These are phyloP conservation scores for Lunularia cruciata DNA, from an alignment of 225 moss, liverwort and hornwort species.

Conservation along the genomic window DNA sequence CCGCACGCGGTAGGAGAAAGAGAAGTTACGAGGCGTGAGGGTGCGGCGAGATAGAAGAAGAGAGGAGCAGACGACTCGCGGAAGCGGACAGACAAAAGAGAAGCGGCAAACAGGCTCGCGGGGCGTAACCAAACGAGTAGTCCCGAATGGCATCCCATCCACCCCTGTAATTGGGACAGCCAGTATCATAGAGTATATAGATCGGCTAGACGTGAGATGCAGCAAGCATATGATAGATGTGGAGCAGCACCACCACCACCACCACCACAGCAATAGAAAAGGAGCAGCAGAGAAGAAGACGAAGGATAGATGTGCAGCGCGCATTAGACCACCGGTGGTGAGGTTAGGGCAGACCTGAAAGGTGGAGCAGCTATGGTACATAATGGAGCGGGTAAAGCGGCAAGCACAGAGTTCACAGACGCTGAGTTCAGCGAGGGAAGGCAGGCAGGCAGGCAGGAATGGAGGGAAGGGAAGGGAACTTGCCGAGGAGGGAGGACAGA, in stretches of 20 bases:
- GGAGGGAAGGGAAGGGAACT: neutral
- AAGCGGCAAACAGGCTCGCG: neutral
- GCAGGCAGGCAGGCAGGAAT: neutral
- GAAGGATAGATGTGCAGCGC: conserved; percentile 10
- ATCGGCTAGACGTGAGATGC: neutral
- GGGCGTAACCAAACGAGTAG: conserved; percentile 25
- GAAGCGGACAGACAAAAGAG: neutral
- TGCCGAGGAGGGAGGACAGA: neutral
- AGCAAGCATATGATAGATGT: neutral
- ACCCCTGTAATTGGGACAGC: conserved; percentile 11
- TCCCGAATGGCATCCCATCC: conserved; percentile 21
- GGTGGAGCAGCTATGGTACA: conserved; percentile 19
- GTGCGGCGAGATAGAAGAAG: neutral
- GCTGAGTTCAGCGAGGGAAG: neutral
- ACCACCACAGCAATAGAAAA: conserved; percentile 13
- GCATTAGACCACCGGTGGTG: conserved; percentile 19
- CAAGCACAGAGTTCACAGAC: conserved; percentile 6
- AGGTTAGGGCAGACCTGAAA: conserved; percentile 21
- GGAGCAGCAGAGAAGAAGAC: neutral
- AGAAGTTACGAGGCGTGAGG: conserved; percentile 7
- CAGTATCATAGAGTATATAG: conserved; percentile 20
- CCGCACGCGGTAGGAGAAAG: neutral
- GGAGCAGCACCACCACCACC: neutral
- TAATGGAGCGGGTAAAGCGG: conserved; percentile 31
- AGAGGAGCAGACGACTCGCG: neutral